Conservation (phyloP, 495 filamentous ascomycete species). For the Cercophora newfieldiana region DNA sequence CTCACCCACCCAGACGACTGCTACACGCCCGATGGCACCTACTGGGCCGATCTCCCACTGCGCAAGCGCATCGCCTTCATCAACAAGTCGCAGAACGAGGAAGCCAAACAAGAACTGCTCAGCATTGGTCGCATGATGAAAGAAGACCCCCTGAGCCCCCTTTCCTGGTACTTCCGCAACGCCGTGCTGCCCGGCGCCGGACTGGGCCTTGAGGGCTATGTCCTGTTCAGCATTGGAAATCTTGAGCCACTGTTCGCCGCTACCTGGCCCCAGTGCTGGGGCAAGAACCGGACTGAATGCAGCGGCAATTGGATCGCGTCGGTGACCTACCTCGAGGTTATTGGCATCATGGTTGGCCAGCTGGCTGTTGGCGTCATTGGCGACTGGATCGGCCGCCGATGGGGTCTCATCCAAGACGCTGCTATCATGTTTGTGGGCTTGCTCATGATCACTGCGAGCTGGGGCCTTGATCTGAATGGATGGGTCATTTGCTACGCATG, state of each 20-base stretch:
- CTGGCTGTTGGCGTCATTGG: conserved; percentile 67
- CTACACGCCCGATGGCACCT: conserved; percentile 74
- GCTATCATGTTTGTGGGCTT: conserved; percentile 87
- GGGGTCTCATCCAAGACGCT: conserved; percentile 92
- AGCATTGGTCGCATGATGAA: conserved; percentile 76
- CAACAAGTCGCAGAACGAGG: conserved; percentile 62
- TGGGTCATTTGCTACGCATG: conserved; percentile 93
- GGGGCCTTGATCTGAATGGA: conserved; percentile 79
- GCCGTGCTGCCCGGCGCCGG: conserved; percentile 88
- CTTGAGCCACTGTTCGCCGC: conserved; percentile 71
- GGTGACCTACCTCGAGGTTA: conserved; percentile 81
- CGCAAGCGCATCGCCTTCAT: conserved; percentile 69
- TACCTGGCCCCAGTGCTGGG: conserved; percentile 75
- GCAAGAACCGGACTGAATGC: conserved; percentile 55
- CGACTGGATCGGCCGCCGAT: conserved; percentile 77
- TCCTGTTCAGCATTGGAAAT: conserved; percentile 93
- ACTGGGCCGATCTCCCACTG: conserved; percentile 84
- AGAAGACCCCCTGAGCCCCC: conserved; percentile 72
- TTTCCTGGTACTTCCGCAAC: conserved; percentile 82
- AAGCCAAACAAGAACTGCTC: conserved; percentile 63
- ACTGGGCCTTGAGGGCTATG: conserved; percentile 86
- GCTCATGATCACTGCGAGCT: conserved; percentile 80
- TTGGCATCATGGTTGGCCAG: conserved; percentile 88
- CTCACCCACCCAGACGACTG: conserved; percentile 80
- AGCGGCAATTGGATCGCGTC: conserved; percentile 71